Percentiles rank a stretch among this genome's conserved stretches.
Conservation (phyloP, 2,329 filamentous ascomycete species). For the Nectriaceae sp. region DNA sequence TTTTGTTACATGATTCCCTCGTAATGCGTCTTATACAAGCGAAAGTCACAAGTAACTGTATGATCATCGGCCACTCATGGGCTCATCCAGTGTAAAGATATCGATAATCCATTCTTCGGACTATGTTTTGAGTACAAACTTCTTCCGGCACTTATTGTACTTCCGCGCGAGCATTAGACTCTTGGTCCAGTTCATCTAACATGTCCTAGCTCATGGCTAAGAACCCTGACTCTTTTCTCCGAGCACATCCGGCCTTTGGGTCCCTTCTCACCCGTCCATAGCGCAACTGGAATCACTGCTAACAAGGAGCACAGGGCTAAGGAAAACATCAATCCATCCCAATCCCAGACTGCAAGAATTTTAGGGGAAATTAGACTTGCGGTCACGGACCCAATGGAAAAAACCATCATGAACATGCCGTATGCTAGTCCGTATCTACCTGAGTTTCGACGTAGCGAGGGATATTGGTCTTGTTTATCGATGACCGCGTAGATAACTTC, state of each 20-base stretch:
- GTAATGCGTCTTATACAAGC: no score
- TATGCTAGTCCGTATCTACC: constrained; percentile 17
- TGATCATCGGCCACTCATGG: no score
- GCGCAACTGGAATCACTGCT: constrained; percentile 4
- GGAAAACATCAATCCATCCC: constrained; percentile 13
- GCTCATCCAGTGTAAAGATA: no score
- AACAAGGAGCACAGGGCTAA: constrained; percentile 6
- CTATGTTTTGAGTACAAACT: no score
- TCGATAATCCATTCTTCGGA: no score
- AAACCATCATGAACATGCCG: constrained; percentile 15
- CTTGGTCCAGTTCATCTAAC: no score
- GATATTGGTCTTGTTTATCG: constrained; percentile 10
- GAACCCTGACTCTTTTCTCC: not conserved
- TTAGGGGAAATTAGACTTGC: constrained; percentile 9
- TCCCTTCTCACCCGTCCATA: constrained; percentile 9
- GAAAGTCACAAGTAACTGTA: no score
- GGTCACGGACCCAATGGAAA: constrained; percentile 13
- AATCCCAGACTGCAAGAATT: constrained; percentile 8
- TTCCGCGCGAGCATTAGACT: no score
- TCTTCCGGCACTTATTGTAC: no score
- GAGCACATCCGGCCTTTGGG: constrained; percentile 5
- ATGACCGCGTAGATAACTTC: constrained; percentile 12
- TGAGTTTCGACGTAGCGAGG: constrained; percentile 8
- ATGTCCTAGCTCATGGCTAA: no score
- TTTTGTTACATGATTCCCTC: no score